Base-by-base conservation (phyloP, 1,139 yeast species). In the Candida mesenterica region DNA sequence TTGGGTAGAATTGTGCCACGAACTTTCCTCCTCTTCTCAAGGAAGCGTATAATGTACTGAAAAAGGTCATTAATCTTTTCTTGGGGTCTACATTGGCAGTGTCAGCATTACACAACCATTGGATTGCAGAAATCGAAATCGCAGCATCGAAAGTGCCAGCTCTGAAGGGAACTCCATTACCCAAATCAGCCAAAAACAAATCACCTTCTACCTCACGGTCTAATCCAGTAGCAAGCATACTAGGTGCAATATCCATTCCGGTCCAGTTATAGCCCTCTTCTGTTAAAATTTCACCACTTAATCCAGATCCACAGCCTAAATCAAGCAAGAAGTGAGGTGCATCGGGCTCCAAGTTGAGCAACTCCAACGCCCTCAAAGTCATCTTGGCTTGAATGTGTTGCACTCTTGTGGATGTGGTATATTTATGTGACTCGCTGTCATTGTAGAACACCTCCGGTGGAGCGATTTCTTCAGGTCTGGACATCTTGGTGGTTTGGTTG, bases 71-170 rank as follows among this genome's bases (percentile, higher is more conserved):
- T 38, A 89, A 62, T 59, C 99, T 77, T 52, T 75, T 75, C 55
- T 84, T 84, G n/a, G 99, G 98, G 52, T 89, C 96, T 36, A 81
- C 83, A 28, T 74, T 71, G 2, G 88, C 62, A 3, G 88, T 75
- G 58, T 92, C 98, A 3, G 98, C 98, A 57, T 92, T 92, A 68
- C 97, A 88, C 30, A 92, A 75, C 99, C 99, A 92, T 60, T 92
- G 99, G 38, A 92, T 88, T 4, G 95, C 98, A 31, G 96, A 85
- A 47, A 92, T 88, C 15, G 95, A 84, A 30, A 92, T 86, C 3
- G 96, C 98, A 1, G 97, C 97, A 62, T 94, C 99, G 57, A 92
- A 92, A 0, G 96, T 76, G 37, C 98, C 99, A 1, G 98, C 89
- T 52, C 98, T 72, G 54, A 92, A 92, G 5, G 98, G 98, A 4